Base-by-base conservation (phyloP, 78 protist species). In the Dictyostelium purpureum region DNA sequence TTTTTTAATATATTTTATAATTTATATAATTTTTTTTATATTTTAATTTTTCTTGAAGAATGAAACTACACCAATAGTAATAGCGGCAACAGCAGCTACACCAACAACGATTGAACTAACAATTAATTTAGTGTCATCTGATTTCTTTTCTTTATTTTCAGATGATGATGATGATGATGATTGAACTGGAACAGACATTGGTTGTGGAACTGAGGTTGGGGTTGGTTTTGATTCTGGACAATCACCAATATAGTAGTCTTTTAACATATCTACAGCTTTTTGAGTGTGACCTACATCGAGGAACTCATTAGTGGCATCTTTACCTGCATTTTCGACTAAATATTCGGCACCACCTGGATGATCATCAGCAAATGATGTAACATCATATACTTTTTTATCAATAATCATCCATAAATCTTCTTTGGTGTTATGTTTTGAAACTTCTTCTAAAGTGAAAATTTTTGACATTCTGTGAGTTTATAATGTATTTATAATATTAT, bases 281-380 rank as follows among this genome's bases (percentile, higher is more conserved):
- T 70, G 61, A 56, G 81, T 24, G 47, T 85, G 91, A 73, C 91
- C 91, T 2, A 45, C 63, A 59, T 85, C 91, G 11, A 85, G 19
- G 24, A 85, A 85, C 26, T 70, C 83, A 2, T 66, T 42, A 1
- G 91, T 85, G 12, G 91, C 91, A 43, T 85, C 91, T 16, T 18
- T 49, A 45, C 91, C 91, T 18, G 91, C 91, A 42, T 59, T 42
- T 24, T 73, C 73, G 38, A 73, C 7, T 24, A 85, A 31, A 45
- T 54, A 47, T 6, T 85, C 82, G 5, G 61, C 69, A 11, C 98
- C 98, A 49, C 97, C 98, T 40, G 98, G 98, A 90, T 97, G 98
- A 2, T 91, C 90, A 19, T 96, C 89, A 6, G 71, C 69, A 87
- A 90, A 97, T 0, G 63, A 42, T 49, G 97, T 93, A 35, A 96